A percentile compares a stretch with the other conserved stretches of the same genome.
Conservation (phyloP, 169 alveolate genomes). For the Toxoplasma gondii region DNA sequence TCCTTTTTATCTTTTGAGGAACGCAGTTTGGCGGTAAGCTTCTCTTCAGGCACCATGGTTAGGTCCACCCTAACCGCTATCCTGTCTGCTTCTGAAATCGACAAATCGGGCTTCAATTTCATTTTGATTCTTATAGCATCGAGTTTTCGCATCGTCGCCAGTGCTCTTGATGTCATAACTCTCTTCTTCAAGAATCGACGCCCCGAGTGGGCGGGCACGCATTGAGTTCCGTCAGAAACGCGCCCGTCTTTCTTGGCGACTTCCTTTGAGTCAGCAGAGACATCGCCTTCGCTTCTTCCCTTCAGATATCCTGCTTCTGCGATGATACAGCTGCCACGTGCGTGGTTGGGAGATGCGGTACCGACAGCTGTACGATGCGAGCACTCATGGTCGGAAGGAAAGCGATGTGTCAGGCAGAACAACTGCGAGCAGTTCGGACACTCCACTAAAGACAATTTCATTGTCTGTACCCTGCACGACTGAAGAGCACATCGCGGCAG, state of each 20-base stretch:
- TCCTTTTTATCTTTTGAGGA: not conserved
- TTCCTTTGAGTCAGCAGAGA: not conserved
- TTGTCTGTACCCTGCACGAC: not conserved
- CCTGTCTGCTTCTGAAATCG: not conserved
- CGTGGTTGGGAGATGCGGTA: not conserved
- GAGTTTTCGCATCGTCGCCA: not conserved
- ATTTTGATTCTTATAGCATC: not conserved
- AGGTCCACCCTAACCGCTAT: not conserved
- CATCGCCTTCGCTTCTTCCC: not conserved
- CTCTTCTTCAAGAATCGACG: not conserved
- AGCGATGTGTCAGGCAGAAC: not conserved
- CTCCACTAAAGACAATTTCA: not conserved
- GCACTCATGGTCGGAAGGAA: conserved; percentile 1
- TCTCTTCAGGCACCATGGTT: not conserved
- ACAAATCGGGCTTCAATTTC: conserved; percentile 1
- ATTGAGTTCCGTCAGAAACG: not conserved
- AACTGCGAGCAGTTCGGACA: not conserved
- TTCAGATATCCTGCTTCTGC: not conserved
- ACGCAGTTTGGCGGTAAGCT: not conserved
- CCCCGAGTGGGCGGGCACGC: not conserved
- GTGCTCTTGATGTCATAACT: not conserved
- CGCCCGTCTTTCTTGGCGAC: too few relatives aligned
- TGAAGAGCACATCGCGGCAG: not conserved
- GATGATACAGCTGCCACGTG: not conserved
- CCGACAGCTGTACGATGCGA: not conserved